A percentile compares a stretch with the other conserved stretches of the same genome.
Conservation (phyloP, 352 stramenopile genomes). For the Phytophthora rubi region DNA sequence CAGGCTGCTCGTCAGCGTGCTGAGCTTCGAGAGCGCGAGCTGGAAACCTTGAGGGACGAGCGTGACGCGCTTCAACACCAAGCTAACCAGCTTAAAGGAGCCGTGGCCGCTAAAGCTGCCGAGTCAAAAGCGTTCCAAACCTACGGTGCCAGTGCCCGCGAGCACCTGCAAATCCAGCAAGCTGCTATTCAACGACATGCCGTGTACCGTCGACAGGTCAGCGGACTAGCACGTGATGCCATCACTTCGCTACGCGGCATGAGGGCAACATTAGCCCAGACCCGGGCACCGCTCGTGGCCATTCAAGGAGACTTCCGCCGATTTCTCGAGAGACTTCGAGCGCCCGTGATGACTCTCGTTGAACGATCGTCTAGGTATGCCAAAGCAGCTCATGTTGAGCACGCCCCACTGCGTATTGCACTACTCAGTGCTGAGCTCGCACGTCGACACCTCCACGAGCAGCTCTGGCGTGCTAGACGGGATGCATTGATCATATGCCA, state of each 20-base stretch:
- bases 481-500: constrained; percentile 74
- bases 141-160: constrained; percentile 65
- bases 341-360: constrained; percentile 60
- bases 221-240: constrained; percentile 50
- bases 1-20: constrained; percentile 43
- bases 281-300: constrained; percentile 57
- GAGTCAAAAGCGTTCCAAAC: constrained; percentile 78
- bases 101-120: constrained; percentile 70
- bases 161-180: constrained; percentile 67
- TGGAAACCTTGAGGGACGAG: constrained; percentile 60
- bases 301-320: constrained; percentile 60
- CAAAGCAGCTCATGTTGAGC: constrained; percentile 56
- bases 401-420: constrained; percentile 55
- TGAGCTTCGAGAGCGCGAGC: constrained; percentile 45
- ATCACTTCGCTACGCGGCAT: constrained; percentile 47
- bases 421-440: constrained; percentile 50
- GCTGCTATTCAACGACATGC: constrained; percentile 58
- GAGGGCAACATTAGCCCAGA: constrained; percentile 45
- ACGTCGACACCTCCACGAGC: constrained; percentile 70
- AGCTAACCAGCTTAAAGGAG: constrained; percentile 73
- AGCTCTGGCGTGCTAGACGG: constrained; percentile 62
- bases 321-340: constrained; percentile 57
- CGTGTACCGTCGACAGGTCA: constrained; percentile 59
- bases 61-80: constrained; percentile 72
- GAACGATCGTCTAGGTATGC: constrained; percentile 54